Evolutionary conservation across 2,329 filamentous ascomycete species (phyloP).

Genomic region (Exophiala xenobiotica): DNA sequence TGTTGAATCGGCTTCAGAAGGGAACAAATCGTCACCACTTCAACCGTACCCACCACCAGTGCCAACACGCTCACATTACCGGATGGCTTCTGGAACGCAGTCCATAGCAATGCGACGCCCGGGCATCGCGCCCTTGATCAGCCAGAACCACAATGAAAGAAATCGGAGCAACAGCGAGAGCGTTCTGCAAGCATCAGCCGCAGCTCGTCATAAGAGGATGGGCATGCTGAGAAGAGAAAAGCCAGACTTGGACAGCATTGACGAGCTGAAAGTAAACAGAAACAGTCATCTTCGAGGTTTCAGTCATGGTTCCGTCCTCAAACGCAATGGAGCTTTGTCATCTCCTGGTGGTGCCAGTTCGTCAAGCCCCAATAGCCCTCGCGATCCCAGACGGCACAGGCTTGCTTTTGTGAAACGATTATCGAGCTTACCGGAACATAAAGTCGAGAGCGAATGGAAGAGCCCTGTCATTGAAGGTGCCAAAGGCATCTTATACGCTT

Average conservation of each 20-base stretch:
- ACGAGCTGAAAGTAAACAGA: constrained; percentile 52
- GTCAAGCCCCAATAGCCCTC: constrained; percentile 46
- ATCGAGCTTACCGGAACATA: constrained; percentile 59
- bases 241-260: constrained; percentile 53
- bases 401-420: constrained; percentile 51
- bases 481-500: constrained; percentile 55
- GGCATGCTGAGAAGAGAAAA: constrained; percentile 60
- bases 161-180: constrained; percentile 64
- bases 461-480: constrained; percentile 56
- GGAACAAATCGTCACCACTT: constrained; percentile 25
- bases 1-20: constrained; percentile 37
- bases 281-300: constrained; percentile 57
- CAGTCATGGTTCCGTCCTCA: constrained; percentile 56
- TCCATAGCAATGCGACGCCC: constrained; percentile 61
- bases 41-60: constrained; percentile 67
- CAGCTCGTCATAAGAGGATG: constrained; percentile 57
- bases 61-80: constrained; percentile 76
- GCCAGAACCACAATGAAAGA: constrained; percentile 61
- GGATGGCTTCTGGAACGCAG: constrained; percentile 47
- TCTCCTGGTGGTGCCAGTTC: constrained; percentile 38
- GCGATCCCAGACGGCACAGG: constrained; percentile 42
- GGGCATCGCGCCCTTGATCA: constrained; percentile 62
- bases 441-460: constrained; percentile 46
- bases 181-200: constrained; percentile 49
- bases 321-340: constrained; percentile 36